Conservation (phyloP, 164 flowering plant species). For the Echeveria elegans region DNA sequence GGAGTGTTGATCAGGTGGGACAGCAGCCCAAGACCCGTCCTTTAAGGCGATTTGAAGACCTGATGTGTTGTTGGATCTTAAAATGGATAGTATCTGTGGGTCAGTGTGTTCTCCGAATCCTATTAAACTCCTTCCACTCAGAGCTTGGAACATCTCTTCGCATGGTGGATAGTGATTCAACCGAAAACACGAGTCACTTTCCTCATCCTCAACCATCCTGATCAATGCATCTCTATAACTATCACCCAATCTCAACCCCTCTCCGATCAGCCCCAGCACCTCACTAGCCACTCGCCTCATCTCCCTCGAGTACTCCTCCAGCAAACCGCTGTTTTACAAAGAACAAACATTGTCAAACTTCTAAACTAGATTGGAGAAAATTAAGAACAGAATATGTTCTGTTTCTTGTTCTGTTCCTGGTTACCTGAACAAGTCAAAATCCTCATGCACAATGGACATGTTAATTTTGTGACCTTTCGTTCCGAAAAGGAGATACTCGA, state of each 20-base stretch:
- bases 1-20: constrained; percentile 18
- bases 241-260: constrained; percentile 8
- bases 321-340: background rate
- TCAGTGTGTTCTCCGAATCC: constrained; percentile 21
- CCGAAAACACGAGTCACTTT: constrained; percentile 18
- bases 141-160: constrained; percentile 11
- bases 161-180: constrained; percentile 21
- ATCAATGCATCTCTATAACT: constrained; percentile 6
- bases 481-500: constrained; percentile 5
- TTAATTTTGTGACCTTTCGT: background rate
- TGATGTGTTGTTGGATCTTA: constrained; percentile 19
- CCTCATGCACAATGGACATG: background rate
- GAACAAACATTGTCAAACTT: background rate
- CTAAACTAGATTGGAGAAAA: background rate
- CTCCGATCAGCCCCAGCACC: constrained; percentile 11
- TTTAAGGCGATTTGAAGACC: constrained; percentile 19
- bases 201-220: constrained; percentile 14
- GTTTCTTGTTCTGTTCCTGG: background rate
- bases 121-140: constrained; percentile 12
- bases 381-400: background rate
- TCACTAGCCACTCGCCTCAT: constrained; percentile 14
- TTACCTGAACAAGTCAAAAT: constrained; percentile 6
- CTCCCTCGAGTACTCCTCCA: constrained; percentile 6
- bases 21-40: constrained; percentile 18
- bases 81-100: constrained; percentile 20